These are phyloP conservation scores for Nigrograna mackinnonii DNA, from an alignment of 2,329 filamentous ascomycete genomes.

Conservation along the genomic window DNA sequence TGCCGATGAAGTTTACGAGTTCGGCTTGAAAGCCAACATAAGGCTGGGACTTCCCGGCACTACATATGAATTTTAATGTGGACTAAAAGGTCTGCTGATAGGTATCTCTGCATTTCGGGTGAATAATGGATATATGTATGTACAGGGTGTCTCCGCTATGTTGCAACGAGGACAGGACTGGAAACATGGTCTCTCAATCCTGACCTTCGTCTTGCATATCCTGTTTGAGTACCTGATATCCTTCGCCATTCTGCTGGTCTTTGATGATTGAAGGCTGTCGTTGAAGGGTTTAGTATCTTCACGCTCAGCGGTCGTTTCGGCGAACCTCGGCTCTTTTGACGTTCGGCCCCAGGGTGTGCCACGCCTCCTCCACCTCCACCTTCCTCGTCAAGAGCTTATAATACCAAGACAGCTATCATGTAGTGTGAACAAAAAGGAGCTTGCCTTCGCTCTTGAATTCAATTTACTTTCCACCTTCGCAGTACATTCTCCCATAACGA, in stretches of 20 bases:
- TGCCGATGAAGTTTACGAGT: too few relatives aligned
- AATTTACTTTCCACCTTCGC: too few relatives aligned
- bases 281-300: not conserved
- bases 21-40: too few relatives aligned
- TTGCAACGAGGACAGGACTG: too few relatives aligned
- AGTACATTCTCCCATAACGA: not conserved
- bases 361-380: not conserved
- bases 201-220: too few relatives aligned
- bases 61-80: too few relatives aligned
- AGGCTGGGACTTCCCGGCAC: too few relatives aligned
- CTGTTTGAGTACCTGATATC: not conserved
- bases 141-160: too few relatives aligned
- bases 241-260: not conserved
- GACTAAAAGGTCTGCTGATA: not conserved
- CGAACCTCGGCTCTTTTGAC: constrained; percentile 4
- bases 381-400: too few relatives aligned
- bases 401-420: not conserved
- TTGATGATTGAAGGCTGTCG: not conserved
- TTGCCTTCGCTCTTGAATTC: not conserved
- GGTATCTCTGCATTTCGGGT: not conserved
- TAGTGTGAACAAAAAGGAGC: not conserved
- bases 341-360: constrained; percentile 3
- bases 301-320: not conserved
- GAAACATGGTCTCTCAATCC: too few relatives aligned
- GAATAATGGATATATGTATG: not conserved